phyloP scores from a whole-genome alignment of 352 stramenopile species.

The Saprolegnia diclina region DNA sequence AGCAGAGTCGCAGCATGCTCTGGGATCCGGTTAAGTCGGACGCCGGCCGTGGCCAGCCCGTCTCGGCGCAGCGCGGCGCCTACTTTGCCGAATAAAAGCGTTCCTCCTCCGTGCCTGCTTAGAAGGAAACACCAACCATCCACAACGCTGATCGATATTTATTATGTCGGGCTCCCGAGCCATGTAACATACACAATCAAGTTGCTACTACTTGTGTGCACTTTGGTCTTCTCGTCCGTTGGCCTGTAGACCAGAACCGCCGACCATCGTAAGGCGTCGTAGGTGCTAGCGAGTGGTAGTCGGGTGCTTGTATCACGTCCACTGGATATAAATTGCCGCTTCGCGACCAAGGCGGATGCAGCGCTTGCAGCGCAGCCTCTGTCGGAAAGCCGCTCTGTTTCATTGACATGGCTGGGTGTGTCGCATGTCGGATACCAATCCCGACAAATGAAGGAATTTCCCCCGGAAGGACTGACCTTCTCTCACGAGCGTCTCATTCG shows the following conservation, averaged over 20 bases:
- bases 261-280: not conserved
- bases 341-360: not conserved
- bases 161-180: slow-evolving; percentile 1
- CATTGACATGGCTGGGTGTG: not conserved
- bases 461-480: not conserved
- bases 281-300: no score
- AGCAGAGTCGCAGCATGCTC: not conserved
- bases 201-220: not conserved
- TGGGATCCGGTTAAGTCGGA: no score
- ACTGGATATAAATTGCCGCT: no score
- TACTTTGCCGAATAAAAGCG: slow-evolving; percentile 8
- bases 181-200: slow-evolving; percentile 19
- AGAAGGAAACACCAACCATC: not conserved
- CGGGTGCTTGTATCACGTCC: no score
- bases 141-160: slow-evolving; percentile 6
- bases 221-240: not conserved
- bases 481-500: no score
- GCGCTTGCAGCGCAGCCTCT: not conserved
- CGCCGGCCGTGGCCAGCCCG: no score
- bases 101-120: not conserved
- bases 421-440: not conserved
- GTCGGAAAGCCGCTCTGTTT: not conserved
- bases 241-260: not conserved
- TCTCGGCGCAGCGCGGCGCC: not conserved
- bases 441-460: not conserved